These are phyloP conservation scores for Salix suchowensis DNA, from an alignment of 345 rosid genomes.

Conservation along the genomic window DNA sequence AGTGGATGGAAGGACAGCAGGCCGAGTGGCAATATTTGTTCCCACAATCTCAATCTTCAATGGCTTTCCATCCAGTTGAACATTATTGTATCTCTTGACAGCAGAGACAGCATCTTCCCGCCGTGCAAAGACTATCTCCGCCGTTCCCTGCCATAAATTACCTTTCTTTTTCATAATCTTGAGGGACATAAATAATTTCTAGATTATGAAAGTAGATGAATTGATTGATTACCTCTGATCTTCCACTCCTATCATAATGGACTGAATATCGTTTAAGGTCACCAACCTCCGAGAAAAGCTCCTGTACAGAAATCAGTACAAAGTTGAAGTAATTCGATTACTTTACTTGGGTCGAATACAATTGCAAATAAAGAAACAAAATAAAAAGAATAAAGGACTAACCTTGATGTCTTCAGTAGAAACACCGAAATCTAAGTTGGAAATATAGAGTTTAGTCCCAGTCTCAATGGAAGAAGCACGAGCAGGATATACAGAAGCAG, in stretches of 20 bases:
- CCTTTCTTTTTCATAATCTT: neutral
- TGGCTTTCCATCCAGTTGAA: slow-evolving; percentile 1
- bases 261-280: neutral
- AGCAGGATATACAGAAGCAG: too few species aligned
- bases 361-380: too few species aligned
- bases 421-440: neutral
- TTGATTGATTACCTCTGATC: neutral
- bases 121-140: neutral
- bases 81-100: slow-evolving; percentile 6
- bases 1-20: neutral
- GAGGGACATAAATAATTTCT: neutral
- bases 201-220: neutral
- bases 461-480: neutral
- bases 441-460: neutral
- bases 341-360: too few species aligned
- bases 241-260: slow-evolving; percentile 5
- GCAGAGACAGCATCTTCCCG: slow-evolving; percentile 4
- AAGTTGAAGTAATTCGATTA: too few species aligned
- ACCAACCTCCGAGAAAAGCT: slow-evolving; percentile 1
- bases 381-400: neutral
- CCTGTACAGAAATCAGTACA: neutral
- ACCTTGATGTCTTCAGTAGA: slow-evolving; percentile 1
- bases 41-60: slow-evolving; percentile 13
- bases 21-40: neutral
- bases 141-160: neutral